Base-by-base conservation (phyloP, 495 filamentous ascomycete species). In the Daldinia bambusicola region DNA sequence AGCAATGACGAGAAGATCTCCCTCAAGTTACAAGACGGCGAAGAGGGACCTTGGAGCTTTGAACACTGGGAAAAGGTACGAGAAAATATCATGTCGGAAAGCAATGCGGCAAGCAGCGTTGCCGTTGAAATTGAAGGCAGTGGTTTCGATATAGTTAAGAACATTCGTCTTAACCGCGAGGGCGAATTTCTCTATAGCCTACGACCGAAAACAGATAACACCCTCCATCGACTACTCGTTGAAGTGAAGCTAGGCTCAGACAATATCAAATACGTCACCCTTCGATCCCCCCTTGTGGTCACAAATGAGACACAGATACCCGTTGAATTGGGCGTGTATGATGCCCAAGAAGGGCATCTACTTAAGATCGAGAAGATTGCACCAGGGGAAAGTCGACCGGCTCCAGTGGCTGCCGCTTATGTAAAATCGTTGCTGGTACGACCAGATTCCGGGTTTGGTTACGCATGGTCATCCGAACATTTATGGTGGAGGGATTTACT, bases 261-360 rank as follows among this genome's bases (percentile, higher is more conserved):
- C 79, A 98, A 97, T 67, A 90, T 99, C 79, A 99, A 99, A 80
- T 95, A 97, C 77, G 95, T 99, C 74, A 98, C 93, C 8, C 92
- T 99, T 76, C 89, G 95, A 41, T 98, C 95, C 13, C 95, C 95
- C 6, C 84, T 99, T n/a, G 81, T 97, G 13, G 88, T 99, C n/a
- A 95, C 98, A 79, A 99, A 99, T 81, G 91, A 94, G 74, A 98
- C 95, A 2, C 93, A 98, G 78, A 97, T 99, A 63, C 94, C 96
- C 0, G 89, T 98, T 2, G 96, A 99, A 80, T 72, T 99, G 26
- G 95, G 96, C n/a, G 88, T 99, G 6, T 96, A 92, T 76, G 95
- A 93, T 77, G 89, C 91, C 6, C 88, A 92, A 68, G 92, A 97
- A 53, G 94, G 94, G 6, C 90, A 97, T 77, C 85, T 99, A 51